Evolutionary conservation across 2,329 filamentous ascomycete species (phyloP).

Genomic region (Alternaria angustiovoidea): DNA sequence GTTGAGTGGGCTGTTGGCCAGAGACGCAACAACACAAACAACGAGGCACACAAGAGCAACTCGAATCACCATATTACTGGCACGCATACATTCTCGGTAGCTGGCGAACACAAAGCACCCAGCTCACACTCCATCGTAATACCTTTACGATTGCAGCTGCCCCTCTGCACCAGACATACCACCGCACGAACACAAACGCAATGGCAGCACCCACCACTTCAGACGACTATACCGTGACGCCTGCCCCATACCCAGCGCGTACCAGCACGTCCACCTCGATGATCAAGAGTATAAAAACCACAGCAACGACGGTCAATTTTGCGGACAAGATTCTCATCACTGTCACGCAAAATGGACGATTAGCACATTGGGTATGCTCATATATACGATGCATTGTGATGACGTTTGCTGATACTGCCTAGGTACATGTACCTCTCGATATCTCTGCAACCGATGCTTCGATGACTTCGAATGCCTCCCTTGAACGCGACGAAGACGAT

Average conservation of each 20-base stretch:
- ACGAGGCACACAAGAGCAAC: not conserved
- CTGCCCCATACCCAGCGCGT: slow-evolving; percentile 71
- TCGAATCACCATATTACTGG: not conserved
- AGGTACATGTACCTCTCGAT: slow-evolving; percentile 83
- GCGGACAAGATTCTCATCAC: slow-evolving; percentile 91
- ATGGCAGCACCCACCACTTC: slow-evolving; percentile 21
- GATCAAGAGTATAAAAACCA: slow-evolving; percentile 74
- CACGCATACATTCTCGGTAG: not conserved
- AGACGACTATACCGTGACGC: slow-evolving; percentile 33
- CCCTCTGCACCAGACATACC: not conserved
- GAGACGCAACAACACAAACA: not conserved
- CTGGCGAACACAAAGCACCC: not conserved
- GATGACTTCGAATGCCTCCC: slow-evolving; percentile 55
- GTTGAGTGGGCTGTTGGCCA: slow-evolving; percentile 1
- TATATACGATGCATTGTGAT: slow-evolving; percentile 2
- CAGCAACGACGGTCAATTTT: slow-evolving; percentile 77
- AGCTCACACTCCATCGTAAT: not conserved
- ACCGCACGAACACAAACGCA: not conserved
- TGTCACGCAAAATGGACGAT: slow-evolving; percentile 81
- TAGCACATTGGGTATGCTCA: slow-evolving; percentile 85
- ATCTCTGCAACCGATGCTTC: slow-evolving; percentile 71
- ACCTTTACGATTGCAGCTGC: not conserved
- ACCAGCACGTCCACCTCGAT: slow-evolving; percentile 64
- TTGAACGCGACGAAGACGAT: slow-evolving; percentile 56
- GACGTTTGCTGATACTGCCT: slow-evolving; percentile 7